Conservation (phyloP, 306 rosid genomes). For the Prunus kanzakura region DNA sequence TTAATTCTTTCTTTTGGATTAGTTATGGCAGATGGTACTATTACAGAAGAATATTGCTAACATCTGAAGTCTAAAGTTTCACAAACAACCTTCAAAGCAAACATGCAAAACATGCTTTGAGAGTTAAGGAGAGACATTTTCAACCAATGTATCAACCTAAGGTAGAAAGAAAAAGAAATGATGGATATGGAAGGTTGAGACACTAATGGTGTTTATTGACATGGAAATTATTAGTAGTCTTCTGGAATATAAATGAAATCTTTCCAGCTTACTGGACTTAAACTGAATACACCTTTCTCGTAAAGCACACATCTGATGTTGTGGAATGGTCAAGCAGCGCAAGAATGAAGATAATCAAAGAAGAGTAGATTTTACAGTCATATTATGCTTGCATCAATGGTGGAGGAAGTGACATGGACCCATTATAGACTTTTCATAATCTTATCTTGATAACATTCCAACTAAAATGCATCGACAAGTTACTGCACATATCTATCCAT, state of each 20-base stretch:
- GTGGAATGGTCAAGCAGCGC: not conserved
- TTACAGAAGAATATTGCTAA: no score
- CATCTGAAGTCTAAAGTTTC: no score
- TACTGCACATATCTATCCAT: not conserved
- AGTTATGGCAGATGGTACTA: no score
- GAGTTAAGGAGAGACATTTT: no score
- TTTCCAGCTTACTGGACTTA: not conserved
- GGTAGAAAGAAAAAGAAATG: no score
- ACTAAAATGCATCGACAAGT: not conserved
- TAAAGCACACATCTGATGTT: not conserved
- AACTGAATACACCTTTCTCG: not conserved
- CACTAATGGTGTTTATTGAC: not conserved
- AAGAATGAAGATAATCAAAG: not conserved
- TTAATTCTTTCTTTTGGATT: no score
- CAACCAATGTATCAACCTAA: no score
- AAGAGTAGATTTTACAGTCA: not conserved
- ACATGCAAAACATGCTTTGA: not conserved
- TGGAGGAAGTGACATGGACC: not conserved
- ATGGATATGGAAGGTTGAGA: not conserved
- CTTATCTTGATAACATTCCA: not conserved
- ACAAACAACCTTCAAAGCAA: no score
- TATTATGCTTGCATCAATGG: not conserved
- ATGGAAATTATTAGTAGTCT: not conserved
- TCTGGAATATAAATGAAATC: not conserved
- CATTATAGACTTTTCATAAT: not conserved